Conservation (phyloP, 2,329 filamentous ascomycete species). For the Scedosporium minutisporum region DNA sequence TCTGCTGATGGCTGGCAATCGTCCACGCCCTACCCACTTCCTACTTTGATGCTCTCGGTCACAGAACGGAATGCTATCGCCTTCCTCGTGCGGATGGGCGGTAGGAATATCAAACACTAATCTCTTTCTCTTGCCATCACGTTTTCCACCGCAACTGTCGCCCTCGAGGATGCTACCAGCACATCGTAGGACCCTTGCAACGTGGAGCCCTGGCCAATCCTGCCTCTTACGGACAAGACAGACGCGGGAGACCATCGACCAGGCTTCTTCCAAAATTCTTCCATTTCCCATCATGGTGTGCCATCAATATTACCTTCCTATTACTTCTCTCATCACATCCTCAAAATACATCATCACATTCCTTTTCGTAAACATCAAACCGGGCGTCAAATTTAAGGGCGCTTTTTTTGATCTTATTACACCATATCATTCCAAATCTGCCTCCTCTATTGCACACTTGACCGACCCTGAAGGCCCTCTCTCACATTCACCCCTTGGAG, state of each 20-base stretch:
- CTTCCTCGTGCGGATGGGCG: too few relatives aligned
- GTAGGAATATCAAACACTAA: too few relatives aligned
- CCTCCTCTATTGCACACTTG: too few relatives aligned
- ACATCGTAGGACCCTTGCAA: conserved; percentile 2
- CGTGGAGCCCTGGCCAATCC: neutral
- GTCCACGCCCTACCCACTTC: too few relatives aligned
- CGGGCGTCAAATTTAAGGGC: too few relatives aligned
- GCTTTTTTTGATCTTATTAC: too few relatives aligned
- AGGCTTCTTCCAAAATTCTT: neutral
- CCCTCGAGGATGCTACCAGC: neutral
- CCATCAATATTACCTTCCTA: neutral
- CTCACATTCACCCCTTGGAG: too few relatives aligned
- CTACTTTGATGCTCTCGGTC: too few relatives aligned
- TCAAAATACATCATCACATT: neutral
- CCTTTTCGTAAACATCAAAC: neutral
- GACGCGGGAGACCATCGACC: neutral
- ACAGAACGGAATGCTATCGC: too few relatives aligned
- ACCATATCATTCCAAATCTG: too few relatives aligned
- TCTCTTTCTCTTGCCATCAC: neutral
- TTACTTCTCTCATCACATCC: neutral
- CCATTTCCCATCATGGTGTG: neutral
- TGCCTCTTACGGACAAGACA: neutral
- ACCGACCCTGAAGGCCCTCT: too few relatives aligned
- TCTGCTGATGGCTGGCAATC: too few relatives aligned
- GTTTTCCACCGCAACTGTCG: neutral